Evolutionary conservation across 257 asterid species (phyloP).

Genomic region (Solanum chilense): DNA sequence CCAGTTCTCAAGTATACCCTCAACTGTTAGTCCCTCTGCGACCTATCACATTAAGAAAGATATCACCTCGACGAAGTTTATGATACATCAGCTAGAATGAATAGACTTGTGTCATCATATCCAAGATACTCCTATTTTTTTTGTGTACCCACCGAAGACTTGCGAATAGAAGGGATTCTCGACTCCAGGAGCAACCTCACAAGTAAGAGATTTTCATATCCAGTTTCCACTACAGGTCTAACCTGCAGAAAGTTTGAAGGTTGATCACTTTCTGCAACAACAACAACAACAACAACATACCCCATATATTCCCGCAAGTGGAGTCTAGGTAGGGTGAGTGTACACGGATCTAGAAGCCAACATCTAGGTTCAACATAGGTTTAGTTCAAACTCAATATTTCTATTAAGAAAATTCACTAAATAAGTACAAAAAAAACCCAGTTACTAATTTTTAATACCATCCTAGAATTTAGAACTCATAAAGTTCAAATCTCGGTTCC

Average conservation of each 20-base stretch:
- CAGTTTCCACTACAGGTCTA: slow-evolving; percentile 96
- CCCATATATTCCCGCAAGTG: not conserved
- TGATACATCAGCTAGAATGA: not conserved
- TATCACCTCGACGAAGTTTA: slow-evolving; percentile 1
- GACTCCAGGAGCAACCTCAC: slow-evolving; percentile 83
- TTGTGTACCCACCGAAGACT: slow-evolving; percentile 66
- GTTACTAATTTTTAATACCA: not conserved
- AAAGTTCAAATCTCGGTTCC: not conserved
- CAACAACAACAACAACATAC: not conserved
- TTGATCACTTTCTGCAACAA: not conserved
- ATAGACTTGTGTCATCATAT: not conserved
- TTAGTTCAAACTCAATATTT: not conserved
- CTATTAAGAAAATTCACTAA: not conserved
- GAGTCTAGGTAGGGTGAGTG: not conserved
- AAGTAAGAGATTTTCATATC: slow-evolving; percentile 79
- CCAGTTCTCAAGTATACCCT: slow-evolving; percentile 75
- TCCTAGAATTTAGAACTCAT: not conserved
- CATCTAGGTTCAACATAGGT: not conserved
- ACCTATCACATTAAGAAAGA: slow-evolving; percentile 39
- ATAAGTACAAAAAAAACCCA: not conserved
- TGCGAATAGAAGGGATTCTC: slow-evolving; percentile 57
- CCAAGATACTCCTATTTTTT: not conserved
- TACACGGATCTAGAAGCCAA: not conserved
- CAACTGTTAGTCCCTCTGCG: slow-evolving; percentile 68
- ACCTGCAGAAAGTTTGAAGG: slow-evolving; percentile 42